These are phyloP conservation scores for Parathielavia appendiculata DNA, from an alignment of 495 filamentous ascomycete species.

Conservation along the genomic window DNA sequence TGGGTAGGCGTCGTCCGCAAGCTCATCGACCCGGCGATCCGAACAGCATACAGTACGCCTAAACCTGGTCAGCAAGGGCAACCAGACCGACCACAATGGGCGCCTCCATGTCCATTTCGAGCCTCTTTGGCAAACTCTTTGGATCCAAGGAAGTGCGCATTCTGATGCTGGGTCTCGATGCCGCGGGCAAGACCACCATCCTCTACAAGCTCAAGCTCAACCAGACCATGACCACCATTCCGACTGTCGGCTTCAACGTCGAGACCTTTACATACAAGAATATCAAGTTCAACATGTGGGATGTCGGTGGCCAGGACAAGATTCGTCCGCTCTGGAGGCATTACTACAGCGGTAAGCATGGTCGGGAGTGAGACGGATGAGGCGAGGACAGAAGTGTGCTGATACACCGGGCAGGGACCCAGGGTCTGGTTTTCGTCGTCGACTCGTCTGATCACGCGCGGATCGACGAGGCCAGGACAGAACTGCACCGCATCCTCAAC, in stretches of 20 bases:
- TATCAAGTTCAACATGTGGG: conserved; percentile 99
- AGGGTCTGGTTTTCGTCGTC: conserved; percentile 96
- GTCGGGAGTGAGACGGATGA: too few species aligned
- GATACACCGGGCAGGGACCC: conserved; percentile 58
- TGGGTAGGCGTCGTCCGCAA: too few species aligned
- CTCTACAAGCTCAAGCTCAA: conserved; percentile 99
- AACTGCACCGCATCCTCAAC: conserved; percentile 91
- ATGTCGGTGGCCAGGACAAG: conserved; percentile 99
- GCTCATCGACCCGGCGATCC: too few species aligned
- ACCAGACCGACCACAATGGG: conserved; percentile 22
- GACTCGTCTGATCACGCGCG: conserved; percentile 83
- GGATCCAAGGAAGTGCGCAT: conserved; percentile 98
- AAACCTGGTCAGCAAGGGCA: conserved; percentile 11
- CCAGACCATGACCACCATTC: conserved; percentile 97
- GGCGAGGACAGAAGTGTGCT: background rate
- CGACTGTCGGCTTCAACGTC: conserved; percentile 98
- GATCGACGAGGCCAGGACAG: conserved; percentile 83
- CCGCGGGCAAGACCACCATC: conserved; percentile 98
- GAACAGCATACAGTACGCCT: background rate
- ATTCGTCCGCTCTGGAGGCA: conserved; percentile 96
- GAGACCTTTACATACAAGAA: conserved; percentile 99
- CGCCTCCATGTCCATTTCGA: conserved; percentile 22
- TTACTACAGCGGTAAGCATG: conserved; percentile 81
- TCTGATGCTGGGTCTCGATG: conserved; percentile 95
- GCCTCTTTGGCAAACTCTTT: conserved; percentile 81